Conservation (phyloP, 2,329 filamentous ascomycete species). For the Penicillium janthinellum region DNA sequence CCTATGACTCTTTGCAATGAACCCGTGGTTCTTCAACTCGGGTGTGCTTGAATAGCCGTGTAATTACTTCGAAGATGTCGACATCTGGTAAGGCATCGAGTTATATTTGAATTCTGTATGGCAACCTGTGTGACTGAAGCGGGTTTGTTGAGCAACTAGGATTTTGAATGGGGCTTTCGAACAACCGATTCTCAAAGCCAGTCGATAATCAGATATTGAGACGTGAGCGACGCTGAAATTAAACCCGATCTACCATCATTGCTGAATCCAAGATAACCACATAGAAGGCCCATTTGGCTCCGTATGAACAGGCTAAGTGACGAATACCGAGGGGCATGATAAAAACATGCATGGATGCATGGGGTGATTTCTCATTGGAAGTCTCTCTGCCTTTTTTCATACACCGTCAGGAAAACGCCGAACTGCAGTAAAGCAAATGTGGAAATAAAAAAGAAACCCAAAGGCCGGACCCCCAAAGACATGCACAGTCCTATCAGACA, state of each 20-base stretch:
- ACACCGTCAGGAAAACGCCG: constrained; percentile 44
- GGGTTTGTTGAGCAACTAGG: background rate
- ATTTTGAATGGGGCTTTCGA: background rate
- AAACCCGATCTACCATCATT: background rate
- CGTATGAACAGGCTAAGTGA: background rate
- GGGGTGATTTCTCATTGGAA: constrained; percentile 30
- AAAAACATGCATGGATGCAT: constrained; percentile 14
- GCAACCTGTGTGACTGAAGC: constrained; percentile 5
- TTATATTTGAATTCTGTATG: background rate
- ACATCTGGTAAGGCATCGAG: background rate
- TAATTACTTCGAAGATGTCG: constrained; percentile 1
- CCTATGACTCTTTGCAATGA: background rate
- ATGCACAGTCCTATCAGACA: constrained; percentile 41
- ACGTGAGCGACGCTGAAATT: background rate
- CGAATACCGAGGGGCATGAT: background rate
- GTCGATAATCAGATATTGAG: background rate
- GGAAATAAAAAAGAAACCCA: constrained; percentile 37
- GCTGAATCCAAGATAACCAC: background rate
- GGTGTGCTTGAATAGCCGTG: constrained; percentile 9
- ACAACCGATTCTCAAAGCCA: background rate
- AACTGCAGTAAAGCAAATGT: constrained; percentile 41
- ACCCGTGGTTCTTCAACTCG: background rate
- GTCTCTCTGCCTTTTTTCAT: constrained; percentile 43
- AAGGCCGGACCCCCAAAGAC: constrained; percentile 43
- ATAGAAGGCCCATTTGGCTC: constrained; percentile 8